A percentile compares a stretch with the other conserved stretches of the same genome.
Conservation (phyloP, 139 green algal species). For the Yamagishiella unicocca region DNA sequence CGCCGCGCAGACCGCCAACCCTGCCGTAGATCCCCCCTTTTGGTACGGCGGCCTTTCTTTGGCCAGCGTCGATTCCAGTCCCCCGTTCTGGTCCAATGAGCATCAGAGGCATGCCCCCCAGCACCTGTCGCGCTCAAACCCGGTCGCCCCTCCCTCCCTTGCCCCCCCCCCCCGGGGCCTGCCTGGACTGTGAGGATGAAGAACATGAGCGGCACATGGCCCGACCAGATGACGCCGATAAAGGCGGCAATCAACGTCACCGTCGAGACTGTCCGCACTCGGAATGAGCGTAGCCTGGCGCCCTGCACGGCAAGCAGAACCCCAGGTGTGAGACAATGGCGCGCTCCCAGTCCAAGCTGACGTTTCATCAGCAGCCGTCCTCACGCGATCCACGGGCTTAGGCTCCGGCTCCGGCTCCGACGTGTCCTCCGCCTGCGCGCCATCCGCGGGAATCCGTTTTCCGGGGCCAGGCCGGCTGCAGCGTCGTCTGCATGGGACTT, state of each 20-base stretch:
- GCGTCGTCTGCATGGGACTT: background rate
- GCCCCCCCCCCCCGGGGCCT: no score
- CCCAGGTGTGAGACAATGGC: background rate
- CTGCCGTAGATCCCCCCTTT: no score
- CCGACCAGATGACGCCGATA: constrained; percentile 77
- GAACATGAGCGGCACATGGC: constrained; percentile 88
- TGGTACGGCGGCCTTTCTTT: no score
- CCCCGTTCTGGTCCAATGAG: no score
- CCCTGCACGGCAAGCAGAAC: constrained; percentile 44
- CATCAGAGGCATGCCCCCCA: no score
- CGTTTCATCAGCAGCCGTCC: no score
- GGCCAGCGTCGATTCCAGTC: no score
- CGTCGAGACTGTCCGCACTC: constrained; percentile 77
- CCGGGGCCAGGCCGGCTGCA: background rate
- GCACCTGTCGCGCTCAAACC: no score
- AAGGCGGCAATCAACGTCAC: constrained; percentile 84
- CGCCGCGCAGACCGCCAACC: no score
- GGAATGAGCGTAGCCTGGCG: constrained; percentile 73
- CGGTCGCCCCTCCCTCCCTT: no score
- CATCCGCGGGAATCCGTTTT: background rate
- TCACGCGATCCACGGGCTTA: constrained; percentile 29
- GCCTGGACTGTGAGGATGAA: constrained; percentile 89
- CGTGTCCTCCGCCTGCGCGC: constrained; percentile 23
- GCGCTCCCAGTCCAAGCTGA: no score
- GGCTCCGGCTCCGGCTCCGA: constrained; percentile 43